Base-by-base conservation (phyloP, 1,284 basidiomycete genomes). In the Amylostereum areolatum region DNA sequence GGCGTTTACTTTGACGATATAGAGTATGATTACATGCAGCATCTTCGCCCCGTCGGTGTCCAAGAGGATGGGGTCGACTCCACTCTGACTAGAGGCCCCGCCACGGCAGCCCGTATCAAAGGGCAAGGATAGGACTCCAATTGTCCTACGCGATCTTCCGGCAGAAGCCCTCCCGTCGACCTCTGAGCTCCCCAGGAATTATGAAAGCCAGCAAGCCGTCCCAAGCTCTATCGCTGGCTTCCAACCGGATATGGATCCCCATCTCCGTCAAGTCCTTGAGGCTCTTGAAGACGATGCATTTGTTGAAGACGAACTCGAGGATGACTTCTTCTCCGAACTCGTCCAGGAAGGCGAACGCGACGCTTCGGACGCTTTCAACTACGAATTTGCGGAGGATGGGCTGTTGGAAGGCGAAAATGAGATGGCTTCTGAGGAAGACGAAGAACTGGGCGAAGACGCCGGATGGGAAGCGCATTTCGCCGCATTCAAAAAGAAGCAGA, bases 11-110 rank as follows among this genome's bases (percentile, higher is more conserved):
- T 83, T 71, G 95, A 99, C 69, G 96, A 99, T 63, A 91, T 92
- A n/a, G 80, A 92, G 50, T 99, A 99, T 72, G 92, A 99, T 67
- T 99, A 99, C 73, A 96, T 98, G 92, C 89, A 96, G 68, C 97
- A 99, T 70, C 77, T 99, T 34, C 84, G 89, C 25, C 62, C 80
- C 1, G 81, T 92, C 39, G 92, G 91, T 3, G 55, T 77, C 4
- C 74, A 83, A 54, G 83, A 86, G 61, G 89, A 88, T 37, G 88
- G 85, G 3, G 80, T 89, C 8, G 88, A 89, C 35, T 86, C 80
- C 55, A 66, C 88, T 34, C 74, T 92, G 53, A 74, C n/a, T 95
- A 42, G 85, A 90, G 56, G 89, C 85, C 12, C 84, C 85, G 65
- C 61, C 41, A 52, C 59, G 8, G 69, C 66, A 52, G 43, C 50